Conservation (phyloP, 345 rosid species). For the Pelargonium nanum region DNA sequence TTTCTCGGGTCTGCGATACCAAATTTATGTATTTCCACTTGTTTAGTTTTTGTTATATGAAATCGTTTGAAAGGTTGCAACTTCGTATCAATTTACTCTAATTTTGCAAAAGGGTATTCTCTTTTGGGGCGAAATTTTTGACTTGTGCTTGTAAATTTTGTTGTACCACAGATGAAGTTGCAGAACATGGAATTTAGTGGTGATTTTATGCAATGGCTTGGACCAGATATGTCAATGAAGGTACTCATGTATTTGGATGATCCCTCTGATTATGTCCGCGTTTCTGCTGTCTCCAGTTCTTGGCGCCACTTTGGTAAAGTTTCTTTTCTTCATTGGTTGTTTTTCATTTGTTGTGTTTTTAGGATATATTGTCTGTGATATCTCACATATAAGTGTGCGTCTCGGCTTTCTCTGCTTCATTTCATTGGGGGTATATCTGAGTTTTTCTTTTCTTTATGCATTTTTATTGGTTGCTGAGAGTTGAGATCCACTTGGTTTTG, state of each 20-base stretch:
- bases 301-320: conserved; percentile 23
- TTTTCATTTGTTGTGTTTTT: conserved; percentile 1
- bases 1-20: background rate
- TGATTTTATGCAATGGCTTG: conserved; percentile 25
- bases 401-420: no score
- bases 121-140: background rate
- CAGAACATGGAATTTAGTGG: conserved; percentile 15
- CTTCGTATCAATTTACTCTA: background rate
- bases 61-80: background rate
- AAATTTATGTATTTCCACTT: background rate
- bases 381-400: no score
- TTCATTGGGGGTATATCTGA: no score
- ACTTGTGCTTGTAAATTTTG: background rate
- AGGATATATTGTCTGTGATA: background rate
- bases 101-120: background rate
- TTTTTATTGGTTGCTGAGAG: no score
- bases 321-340: background rate
- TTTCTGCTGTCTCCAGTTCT: conserved; percentile 16
- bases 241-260: conserved; percentile 21
- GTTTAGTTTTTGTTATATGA: background rate
- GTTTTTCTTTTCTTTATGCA: no score
- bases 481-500: no score
- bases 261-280: conserved; percentile 27
- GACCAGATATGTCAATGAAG: conserved; percentile 16
- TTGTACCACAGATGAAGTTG: background rate